Evolutionary conservation across 208 protist species (phyloP), one percentile per base, ranked within the genome.

Genomic region (Phytomonas francai): DNA sequence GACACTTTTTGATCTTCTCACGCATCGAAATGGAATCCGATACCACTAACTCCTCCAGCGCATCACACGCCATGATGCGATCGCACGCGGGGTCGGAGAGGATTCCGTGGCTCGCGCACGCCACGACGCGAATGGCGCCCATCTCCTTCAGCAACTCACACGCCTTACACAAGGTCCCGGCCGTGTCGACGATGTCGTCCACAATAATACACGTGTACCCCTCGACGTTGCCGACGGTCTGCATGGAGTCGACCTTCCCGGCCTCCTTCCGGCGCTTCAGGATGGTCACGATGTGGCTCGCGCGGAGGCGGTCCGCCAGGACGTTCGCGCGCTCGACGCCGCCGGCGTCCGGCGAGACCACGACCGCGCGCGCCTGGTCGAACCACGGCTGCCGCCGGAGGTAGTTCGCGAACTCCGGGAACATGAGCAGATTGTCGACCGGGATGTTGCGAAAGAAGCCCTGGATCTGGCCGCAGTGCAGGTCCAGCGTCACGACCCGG

Each of bases 181-280:
- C 96, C 9, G 98, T 99, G 74, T 99, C 98, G 54, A 97, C 89
- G 84, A 99, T 99, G 76, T 99, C 98, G 64, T 99, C 98, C 28
- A 98, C 81, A 49, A 99, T 96, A 39, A 99, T 83, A 72, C 85
- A 93, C 29, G 93, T 88, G 78, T 96, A 97, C 51, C 94, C 97
- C 65, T 86, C 57, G 19, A 99, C 97, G 67, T 97, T 93, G 45
- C 97, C 97, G 39, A 99, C 96, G 0, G 98, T 92, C 71, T 97
- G 87, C 91, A 97, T 97, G 3, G 85, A 93, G 62, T 96, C 84
- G 16, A 97, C 87, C 74, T 97, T 89, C 36, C 97, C 97, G 0
- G 94, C 90, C 80, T 97, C 90, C 62, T 87, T 85, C 36, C 97
- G 83, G 6, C 95, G 83, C 74, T 96, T 96, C 63, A 96, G 76